Conservation (phyloP, 2,329 filamentous ascomycete species). For the Phaeosphaeria sp. region DNA sequence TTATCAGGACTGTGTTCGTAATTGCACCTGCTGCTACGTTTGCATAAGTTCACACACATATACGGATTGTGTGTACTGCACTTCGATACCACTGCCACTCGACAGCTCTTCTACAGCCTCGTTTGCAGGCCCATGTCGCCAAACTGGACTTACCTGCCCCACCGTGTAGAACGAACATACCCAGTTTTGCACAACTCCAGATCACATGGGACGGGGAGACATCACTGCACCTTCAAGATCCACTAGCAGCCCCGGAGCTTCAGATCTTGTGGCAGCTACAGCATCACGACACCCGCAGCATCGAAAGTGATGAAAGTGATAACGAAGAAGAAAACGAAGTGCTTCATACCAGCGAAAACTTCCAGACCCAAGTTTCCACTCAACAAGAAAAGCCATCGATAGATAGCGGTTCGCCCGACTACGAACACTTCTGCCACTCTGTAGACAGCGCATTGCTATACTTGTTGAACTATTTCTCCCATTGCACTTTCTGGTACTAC, state of each 20-base stretch:
- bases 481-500: neutral
- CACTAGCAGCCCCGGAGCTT: neutral
- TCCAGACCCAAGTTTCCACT: neutral
- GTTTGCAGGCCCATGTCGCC: neutral
- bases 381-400: neutral
- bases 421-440: neutral
- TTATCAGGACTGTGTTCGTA: neutral
- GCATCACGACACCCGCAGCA: neutral
- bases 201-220: neutral
- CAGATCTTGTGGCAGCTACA: neutral
- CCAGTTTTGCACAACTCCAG: neutral
- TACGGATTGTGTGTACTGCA: too few relatives aligned
- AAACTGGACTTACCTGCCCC: neutral
- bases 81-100: neutral
- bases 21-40: neutral
- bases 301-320: neutral
- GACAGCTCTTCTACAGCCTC: neutral
- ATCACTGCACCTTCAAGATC: neutral
- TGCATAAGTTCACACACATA: too few relatives aligned
- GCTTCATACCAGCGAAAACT: neutral
- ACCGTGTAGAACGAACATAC: neutral
- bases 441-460: neutral
- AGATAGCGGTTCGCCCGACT: neutral
- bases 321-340: neutral
- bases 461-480: neutral